Base-by-base conservation (phyloP, 2,329 filamentous ascomycete species). In the Beauveria pseudobassiana region DNA sequence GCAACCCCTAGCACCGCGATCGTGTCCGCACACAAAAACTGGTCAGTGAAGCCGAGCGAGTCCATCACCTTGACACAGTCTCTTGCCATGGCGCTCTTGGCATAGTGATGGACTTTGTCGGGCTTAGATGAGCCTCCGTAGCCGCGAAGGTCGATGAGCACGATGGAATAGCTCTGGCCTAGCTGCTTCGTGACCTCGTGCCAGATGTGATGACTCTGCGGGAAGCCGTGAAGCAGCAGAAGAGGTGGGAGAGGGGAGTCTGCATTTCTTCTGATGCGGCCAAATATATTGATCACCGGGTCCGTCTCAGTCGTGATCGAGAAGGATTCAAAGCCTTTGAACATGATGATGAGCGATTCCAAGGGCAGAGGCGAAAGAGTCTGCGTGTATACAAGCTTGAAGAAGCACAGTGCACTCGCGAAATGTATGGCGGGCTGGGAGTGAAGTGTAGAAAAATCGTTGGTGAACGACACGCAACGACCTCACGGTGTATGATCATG, bases 1-100 rank as follows among this genome's bases (percentile, higher is more conserved):
- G 80, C 75, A 2, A 85, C 77, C 34, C 34, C 82, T 73, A 0
- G 80, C 83, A 3, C 83, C 83, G 45, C 83, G 78, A 67, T 86
- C 83, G 66, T 86, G 83, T 0, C 77, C 81, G 62, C 81, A 81
- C 22, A 86, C 70, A 65, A 72, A 68, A 80, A 83, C 0, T 65
- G 60, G n/a, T 40, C 61, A 1, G 34, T 43, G 65, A 74, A 72
- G 8, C 75, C 75, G 0, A 82, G 70, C 1, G 67, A 49, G 18
- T 74, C 66, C 81, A 83, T 83, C 18, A 80, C 75, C 16, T 67
- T 65, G 8, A 77, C 67, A 63, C 75, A 76, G 67, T 83, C 81
- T 2, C 69, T 66, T 0, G 80, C 81, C 78, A 83, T 81, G 22
- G 70, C 72, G 62, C 75, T 77, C 66, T 83, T 83, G 43, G 75